phyloP scores from a whole-genome alignment of 2,329 filamentous ascomycete genomes.

The Diplodia seriata region DNA sequence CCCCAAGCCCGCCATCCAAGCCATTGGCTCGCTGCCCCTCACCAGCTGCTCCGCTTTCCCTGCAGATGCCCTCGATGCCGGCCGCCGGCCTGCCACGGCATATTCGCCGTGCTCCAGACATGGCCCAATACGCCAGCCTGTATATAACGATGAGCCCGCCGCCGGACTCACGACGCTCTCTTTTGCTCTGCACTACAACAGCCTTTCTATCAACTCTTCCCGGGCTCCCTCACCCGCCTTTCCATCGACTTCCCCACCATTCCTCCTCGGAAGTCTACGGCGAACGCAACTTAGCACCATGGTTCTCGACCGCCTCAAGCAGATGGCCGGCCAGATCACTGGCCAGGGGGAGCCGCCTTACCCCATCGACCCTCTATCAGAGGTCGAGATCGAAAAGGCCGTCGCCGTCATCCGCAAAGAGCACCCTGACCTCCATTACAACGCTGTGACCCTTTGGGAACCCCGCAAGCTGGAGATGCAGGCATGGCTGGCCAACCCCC shows the following conservation, averaged over 20 bases:
- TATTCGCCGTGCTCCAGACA: not conserved
- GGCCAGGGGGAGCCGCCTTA: conserved; percentile 64
- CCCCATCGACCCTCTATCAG: conserved; percentile 78
- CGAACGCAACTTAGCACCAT: conserved; percentile 47
- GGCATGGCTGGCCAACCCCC: conserved; percentile 74
- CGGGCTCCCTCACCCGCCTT: no score
- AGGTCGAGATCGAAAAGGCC: conserved; percentile 74
- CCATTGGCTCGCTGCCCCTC: conserved; percentile 22
- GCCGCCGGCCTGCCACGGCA: conserved; percentile 15
- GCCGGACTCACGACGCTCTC: conserved; percentile 11
- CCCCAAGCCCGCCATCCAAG: conserved; percentile 3
- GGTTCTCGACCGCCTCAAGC: conserved; percentile 69
- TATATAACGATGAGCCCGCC: conserved; percentile 16
- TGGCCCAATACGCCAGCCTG: not conserved
- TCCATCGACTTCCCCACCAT: not conserved
- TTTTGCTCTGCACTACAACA: not conserved
- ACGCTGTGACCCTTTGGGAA: conserved; percentile 84
- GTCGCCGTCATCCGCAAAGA: conserved; percentile 73
- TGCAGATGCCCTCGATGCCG: conserved; percentile 7
- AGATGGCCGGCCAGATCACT: conserved; percentile 67
- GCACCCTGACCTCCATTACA: conserved; percentile 78
- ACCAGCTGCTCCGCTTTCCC: conserved; percentile 1
- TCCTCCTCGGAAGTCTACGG: conserved; percentile 1
- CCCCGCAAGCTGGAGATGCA: conserved; percentile 85
- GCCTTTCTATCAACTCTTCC: not conserved